Evolutionary conservation across 2,329 filamentous ascomycete genomes (phyloP), one percentile per base, ranked within the genome.

Genomic region (Xylariales sp.): DNA sequence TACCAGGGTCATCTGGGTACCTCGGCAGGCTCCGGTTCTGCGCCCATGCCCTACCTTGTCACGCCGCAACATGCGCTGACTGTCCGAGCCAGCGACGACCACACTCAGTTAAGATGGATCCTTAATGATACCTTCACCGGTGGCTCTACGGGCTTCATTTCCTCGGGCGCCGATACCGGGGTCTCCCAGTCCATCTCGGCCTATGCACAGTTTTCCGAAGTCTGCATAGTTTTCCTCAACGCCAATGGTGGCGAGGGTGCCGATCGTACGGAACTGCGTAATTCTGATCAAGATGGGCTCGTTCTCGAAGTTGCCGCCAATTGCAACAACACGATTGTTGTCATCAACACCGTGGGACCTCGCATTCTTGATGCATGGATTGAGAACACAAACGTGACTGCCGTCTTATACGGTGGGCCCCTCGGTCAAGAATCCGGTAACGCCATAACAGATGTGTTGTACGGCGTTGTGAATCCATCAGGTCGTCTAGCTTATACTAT

Each of bases 11-110:
- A 88, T 0, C 68, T 95, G 3, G 86, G 76, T 2, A 84, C 83
- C 18, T 89, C 88, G 11, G 95, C 89, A 88, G 90, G 90, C 10
- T 90, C 85, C 4, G 89, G 89, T 2, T 81, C 87, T 0, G 86
- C 87, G 8, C 79, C 94, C 23, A 89, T 88, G 40, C 84, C 85
- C 3, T 91, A 91, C 50, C 69, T 95, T 1, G 68, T 93, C 13
- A 74, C 83, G 27, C 89, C 90, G 0, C 70, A 76, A 33, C 72
- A 81, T 36, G 82, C 83, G 2, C 70, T 74, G 28, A 53, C 63
- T 1, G 70, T 70, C 0, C 85, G 86, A 54, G 29, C 44, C 15
- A n/a, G 13, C 4, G 10, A 42, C 16, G 43, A 43, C 34, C 15
- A 31, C 12, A 39, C 37, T 12, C 39, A 40, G 18, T 25, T 45